Evolutionary conservation across 345 rosid species (phyloP), one percentile per base, ranked within the genome.

Genomic region (Pistacia integerrima): DNA sequence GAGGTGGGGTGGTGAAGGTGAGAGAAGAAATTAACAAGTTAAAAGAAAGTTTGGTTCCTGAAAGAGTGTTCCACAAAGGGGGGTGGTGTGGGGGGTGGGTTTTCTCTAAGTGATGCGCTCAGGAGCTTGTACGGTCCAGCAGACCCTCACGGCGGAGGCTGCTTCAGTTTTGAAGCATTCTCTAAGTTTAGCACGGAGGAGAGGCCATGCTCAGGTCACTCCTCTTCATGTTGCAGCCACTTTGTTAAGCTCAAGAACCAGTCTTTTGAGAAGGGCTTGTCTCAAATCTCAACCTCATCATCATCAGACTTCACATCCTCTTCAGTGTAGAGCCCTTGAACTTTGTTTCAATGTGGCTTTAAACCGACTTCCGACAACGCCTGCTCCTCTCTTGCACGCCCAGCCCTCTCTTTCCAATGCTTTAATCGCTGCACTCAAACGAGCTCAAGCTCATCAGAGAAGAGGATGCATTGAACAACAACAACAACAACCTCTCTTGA

Each of bases 111-210:
- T 90, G 82, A 94, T 94, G 98, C 96, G 98, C 84, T 87, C 97
- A 88, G 97, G 97, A 83, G 90, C 87, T 79, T 89, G 90, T 82
- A 87, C 98, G 78, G 92, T 87, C 69, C 97, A 92, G 89, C 97
- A 94, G 92, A 92, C 97, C 89, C 98, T 94, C 86, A 90, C 97
- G 68, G 80, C 93, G 51, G 98, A 94, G 97, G 98, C 97, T 88
- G 98, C 97, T 90, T 90, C 97, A 76, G 92, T 84, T 10, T 73
- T 94, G 92, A 92, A 91, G 96, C 97, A 94, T 83, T 94, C 97
- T 83, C 97, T 94, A 10, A 82, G 84, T 86, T 86, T 91, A 76
- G 98, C 97, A 51, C 82, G 94, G 84, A 72, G 96, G 87, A 85
- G 98, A 76, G 96, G 97, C 84, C 98, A 94, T 90, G 94, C 96